A percentile compares a stretch with the other conserved stretches of the same genome.
These are phyloP conservation scores for Calonectria hongkongensis DNA, from an alignment of 2,329 filamentous ascomycete species.

Conservation along the genomic window DNA sequence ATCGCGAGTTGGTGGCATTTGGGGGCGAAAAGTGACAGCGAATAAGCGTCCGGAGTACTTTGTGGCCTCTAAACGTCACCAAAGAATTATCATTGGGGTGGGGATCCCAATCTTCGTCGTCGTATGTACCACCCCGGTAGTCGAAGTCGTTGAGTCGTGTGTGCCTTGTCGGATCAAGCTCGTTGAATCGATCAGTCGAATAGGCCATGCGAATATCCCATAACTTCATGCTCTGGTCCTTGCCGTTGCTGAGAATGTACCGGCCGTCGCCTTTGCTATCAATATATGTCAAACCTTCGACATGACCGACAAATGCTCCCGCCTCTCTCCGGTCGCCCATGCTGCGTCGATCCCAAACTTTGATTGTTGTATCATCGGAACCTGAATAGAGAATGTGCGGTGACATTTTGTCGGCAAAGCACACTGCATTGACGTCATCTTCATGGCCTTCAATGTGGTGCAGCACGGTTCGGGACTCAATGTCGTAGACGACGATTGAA, in stretches of 20 bases:
- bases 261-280: slow-evolving; percentile 82
- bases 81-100: slow-evolving; percentile 91
- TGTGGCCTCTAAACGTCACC: slow-evolving; percentile 94
- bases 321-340: slow-evolving; percentile 88
- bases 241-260: slow-evolving; percentile 94
- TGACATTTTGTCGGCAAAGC: slow-evolving; percentile 90
- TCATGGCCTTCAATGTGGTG: slow-evolving; percentile 86
- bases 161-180: slow-evolving; percentile 73
- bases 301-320: slow-evolving; percentile 80
- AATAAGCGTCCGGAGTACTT: slow-evolving; percentile 91
- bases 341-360: slow-evolving; percentile 96
- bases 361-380: slow-evolving; percentile 94
- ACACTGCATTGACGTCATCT: slow-evolving; percentile 96
- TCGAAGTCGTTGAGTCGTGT: slow-evolving; percentile 79
- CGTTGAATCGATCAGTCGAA: slow-evolving; percentile 78
- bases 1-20: slow-evolving; percentile 88
- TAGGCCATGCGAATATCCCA: slow-evolving; percentile 97
- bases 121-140: slow-evolving; percentile 82
- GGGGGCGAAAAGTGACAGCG: slow-evolving; percentile 96
- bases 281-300: slow-evolving; percentile 80
- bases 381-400: slow-evolving; percentile 97
- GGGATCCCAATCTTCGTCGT: slow-evolving; percentile 74
- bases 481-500: slow-evolving; percentile 92
- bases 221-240: slow-evolving; percentile 97
- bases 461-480: slow-evolving; percentile 85